A percentile compares a stretch with the other conserved stretches of the same genome.
These are phyloP conservation scores for Erythrobasidium hasegawianum DNA, from an alignment of 1,284 basidiomycete species.

Conservation along the genomic window DNA sequence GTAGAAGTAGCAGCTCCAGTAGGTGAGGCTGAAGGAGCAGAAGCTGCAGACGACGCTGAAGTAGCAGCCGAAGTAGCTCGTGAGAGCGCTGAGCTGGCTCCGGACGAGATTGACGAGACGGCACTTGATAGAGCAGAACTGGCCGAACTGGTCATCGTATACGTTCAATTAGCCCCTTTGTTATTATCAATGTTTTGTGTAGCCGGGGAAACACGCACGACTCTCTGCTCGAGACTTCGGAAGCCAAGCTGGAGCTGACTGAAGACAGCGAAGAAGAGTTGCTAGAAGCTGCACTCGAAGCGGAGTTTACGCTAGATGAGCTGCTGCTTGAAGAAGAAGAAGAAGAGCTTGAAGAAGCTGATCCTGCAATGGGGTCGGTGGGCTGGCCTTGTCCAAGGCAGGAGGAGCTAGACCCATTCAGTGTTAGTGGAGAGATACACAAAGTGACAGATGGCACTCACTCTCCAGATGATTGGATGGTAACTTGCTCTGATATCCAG, in stretches of 20 bases:
- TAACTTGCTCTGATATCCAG: constrained; percentile 6
- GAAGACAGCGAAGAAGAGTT: constrained; percentile 8
- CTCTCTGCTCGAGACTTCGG: too few relatives aligned
- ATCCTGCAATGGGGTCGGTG: neutral
- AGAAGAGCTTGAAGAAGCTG: neutral
- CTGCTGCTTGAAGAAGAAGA: too few relatives aligned
- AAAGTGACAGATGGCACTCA: too few relatives aligned
- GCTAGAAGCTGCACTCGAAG: constrained; percentile 8
- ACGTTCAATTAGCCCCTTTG: too few relatives aligned
- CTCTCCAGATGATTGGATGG: constrained; percentile 20
- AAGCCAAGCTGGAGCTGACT: neutral
- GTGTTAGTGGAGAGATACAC: neutral
- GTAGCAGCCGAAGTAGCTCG: neutral
- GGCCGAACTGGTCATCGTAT: too few relatives aligned
- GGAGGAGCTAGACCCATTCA: neutral
- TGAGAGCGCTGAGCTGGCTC: constrained; percentile 6
- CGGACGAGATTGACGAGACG: neutral
- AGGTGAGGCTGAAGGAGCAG: constrained; percentile 7
- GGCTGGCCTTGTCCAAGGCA: constrained; percentile 15
- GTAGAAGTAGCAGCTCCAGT: constrained; percentile 6
- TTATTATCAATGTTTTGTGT: too few relatives aligned
- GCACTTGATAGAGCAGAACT: too few relatives aligned
- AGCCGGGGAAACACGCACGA: too few relatives aligned
- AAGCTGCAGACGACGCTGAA: neutral
- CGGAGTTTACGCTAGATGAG: constrained; percentile 2